These are phyloP conservation scores for Trichoderma asperellum DNA, from an alignment of 2,329 filamentous ascomycete species.

Conservation along the genomic window DNA sequence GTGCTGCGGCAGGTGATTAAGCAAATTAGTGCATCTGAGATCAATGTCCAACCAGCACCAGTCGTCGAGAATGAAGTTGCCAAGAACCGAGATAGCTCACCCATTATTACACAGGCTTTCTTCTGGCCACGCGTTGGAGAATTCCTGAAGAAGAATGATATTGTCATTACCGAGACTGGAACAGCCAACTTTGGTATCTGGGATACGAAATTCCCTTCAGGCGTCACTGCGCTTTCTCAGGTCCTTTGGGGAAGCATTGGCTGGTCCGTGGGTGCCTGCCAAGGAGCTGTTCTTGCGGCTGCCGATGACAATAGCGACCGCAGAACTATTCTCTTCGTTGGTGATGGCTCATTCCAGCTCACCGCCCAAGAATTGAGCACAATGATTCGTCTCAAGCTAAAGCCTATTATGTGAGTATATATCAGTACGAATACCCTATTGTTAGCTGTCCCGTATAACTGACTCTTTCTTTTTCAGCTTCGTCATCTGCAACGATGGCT, in stretches of 20 bases:
- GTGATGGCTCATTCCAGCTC: conserved; percentile 84
- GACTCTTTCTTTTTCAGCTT: conserved; percentile 56
- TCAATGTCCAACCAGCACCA: conserved; percentile 60
- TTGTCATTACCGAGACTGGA: conserved; percentile 85
- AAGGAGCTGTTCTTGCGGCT: conserved; percentile 72
- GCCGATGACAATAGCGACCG: conserved; percentile 63
- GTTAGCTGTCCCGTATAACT: conserved; percentile 27
- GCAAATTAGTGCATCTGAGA: conserved; percentile 58
- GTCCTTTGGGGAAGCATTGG: conserved; percentile 72
- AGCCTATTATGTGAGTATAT: conserved; percentile 70
- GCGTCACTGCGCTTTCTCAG: conserved; percentile 81
- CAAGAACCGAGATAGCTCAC: conserved; percentile 46
- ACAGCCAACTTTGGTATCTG: conserved; percentile 88
- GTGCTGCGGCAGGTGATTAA: conserved; percentile 73
- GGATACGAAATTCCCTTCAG: conserved; percentile 77
- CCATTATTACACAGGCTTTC: conserved; percentile 68
- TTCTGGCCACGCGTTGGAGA: conserved; percentile 78
- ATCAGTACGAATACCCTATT: neutral
- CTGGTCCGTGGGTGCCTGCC: conserved; percentile 62
- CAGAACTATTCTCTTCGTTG: conserved; percentile 83
- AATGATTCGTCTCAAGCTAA: conserved; percentile 75
- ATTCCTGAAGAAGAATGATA: conserved; percentile 72
- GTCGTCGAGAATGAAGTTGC: conserved; percentile 56
- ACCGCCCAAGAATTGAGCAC: conserved; percentile 84
- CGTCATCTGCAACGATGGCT: conserved; percentile 85